Evolutionary conservation across 257 asterid species (phyloP).

Genomic region (Avicennia marina): DNA sequence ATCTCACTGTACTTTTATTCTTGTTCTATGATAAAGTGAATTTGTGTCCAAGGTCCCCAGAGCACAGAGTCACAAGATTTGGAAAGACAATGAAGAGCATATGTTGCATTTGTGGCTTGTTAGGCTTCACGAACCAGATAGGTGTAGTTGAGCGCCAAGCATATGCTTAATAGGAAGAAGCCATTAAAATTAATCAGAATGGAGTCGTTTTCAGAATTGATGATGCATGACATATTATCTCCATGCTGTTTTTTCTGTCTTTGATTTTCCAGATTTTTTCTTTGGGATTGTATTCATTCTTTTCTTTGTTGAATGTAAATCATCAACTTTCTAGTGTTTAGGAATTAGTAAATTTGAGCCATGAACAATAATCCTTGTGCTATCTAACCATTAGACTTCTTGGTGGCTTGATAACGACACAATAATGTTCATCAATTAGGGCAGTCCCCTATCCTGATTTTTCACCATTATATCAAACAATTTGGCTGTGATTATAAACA

Average conservation of each 20-base stretch:
- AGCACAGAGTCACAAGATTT: neutral
- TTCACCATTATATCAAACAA: neutral
- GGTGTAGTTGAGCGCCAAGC: neutral
- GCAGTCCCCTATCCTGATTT: slow-evolving; percentile 5
- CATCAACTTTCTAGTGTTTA: neutral
- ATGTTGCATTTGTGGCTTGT: neutral
- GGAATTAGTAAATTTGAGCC: slow-evolving; percentile 4
- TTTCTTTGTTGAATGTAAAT: slow-evolving; percentile 4
- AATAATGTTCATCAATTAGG: neutral
- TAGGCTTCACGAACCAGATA: slow-evolving; percentile 3
- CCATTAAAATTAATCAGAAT: neutral
- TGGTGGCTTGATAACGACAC: neutral
- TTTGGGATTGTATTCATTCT: neutral
- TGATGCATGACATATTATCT: neutral
- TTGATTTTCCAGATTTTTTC: neutral
- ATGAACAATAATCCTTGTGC: neutral
- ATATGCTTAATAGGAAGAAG: neutral
- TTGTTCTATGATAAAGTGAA: neutral
- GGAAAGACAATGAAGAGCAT: neutral
- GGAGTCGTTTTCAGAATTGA: neutral
- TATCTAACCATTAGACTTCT: slow-evolving; percentile 2
- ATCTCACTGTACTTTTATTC: neutral
- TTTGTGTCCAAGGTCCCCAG: neutral
- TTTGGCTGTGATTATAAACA: neutral
- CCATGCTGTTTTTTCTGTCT: neutral